Evolutionary conservation across 768 basidiomycete species (phyloP).

Genomic region (Collybia nuda): DNA sequence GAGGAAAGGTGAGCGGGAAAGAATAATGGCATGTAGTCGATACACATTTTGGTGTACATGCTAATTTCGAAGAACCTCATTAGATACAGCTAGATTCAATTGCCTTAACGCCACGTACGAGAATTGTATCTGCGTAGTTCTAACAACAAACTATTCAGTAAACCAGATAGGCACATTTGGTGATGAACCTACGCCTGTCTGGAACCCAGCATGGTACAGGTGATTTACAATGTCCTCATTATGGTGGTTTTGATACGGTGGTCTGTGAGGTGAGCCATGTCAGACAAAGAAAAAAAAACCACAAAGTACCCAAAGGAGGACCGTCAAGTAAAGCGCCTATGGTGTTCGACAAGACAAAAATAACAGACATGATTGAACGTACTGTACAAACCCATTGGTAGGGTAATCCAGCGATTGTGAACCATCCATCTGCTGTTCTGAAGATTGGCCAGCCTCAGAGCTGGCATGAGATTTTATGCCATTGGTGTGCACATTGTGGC

Average conservation of each 20-base stretch:
- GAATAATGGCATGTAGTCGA: conserved; percentile 80
- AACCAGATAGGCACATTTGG: conserved; percentile 5
- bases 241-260: conserved; percentile 62
- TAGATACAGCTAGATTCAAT: conserved; percentile 3
- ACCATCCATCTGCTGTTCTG: conserved; percentile 31
- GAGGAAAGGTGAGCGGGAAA: conserved; percentile 86
- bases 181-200: conserved; percentile 66
- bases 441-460: conserved; percentile 33
- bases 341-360: conserved; percentile 3
- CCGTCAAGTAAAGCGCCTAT: conserved; percentile 4
- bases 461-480: conserved; percentile 42
- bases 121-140: conserved; percentile 83
- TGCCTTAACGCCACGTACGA: conserved; percentile 46
- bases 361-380: conserved; percentile 28
- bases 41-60: conserved; percentile 76
- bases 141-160: conserved; percentile 24
- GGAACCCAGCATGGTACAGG: conserved; percentile 78
- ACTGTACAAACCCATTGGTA: conserved; percentile 62
- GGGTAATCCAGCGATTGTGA: conserved; percentile 42
- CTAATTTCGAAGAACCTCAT: conserved; percentile 30
- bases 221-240: conserved; percentile 79
- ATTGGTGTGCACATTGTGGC: conserved; percentile 48
- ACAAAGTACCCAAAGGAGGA: conserved; percentile 13
- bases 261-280: conserved; percentile 24
- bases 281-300: conserved; percentile 1